Percentiles rank a stretch among this genome's conserved stretches.
These are phyloP conservation scores for Trichosporon coremiiforme DNA, from an alignment of 1,284 basidiomycete genomes.

Conservation along the genomic window DNA sequence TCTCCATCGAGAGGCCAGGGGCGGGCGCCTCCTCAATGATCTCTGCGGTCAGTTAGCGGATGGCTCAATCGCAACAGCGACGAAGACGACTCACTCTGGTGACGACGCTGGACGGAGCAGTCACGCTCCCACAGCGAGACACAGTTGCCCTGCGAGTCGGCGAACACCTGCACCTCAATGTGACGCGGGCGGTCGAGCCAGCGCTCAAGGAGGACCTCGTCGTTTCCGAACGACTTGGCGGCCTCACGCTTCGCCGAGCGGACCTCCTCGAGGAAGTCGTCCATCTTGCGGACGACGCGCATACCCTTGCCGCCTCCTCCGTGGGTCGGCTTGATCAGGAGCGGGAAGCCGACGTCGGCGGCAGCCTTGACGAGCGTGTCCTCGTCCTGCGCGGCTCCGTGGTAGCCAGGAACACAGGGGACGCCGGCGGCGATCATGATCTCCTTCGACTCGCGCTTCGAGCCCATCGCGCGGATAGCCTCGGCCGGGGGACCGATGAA, in stretches of 20 bases:
- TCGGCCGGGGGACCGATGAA: constrained; percentile 67
- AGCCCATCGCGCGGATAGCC: constrained; percentile 65
- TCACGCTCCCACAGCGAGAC: constrained; percentile 92
- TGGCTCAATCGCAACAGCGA: no score
- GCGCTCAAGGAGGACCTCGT: constrained; percentile 80
- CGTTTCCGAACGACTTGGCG: constrained; percentile 80
- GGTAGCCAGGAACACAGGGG: constrained; percentile 78
- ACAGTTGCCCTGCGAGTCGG: constrained; percentile 71
- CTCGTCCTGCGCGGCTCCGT: constrained; percentile 63
- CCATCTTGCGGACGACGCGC: constrained; percentile 62
- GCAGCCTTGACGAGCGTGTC: constrained; percentile 58
- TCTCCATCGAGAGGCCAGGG: constrained; percentile 73
- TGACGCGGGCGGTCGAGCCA: constrained; percentile 81
- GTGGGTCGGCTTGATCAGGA: constrained; percentile 69
- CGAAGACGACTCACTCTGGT: constrained; percentile 64
- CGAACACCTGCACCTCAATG: constrained; percentile 88
- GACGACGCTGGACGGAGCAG: constrained; percentile 89
- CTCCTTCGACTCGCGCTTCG: constrained; percentile 69
- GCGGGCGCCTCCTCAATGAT: constrained; percentile 74
- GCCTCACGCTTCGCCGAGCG: constrained; percentile 85
- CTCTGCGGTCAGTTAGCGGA: constrained; percentile 33
- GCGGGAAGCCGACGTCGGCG: constrained; percentile 62
- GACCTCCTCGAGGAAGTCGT: constrained; percentile 67
- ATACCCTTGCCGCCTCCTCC: constrained; percentile 76
- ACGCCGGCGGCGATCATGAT: constrained; percentile 90